Evolutionary conservation across 805 yeast species (phyloP).

Genomic region (Wickerhamomyces mucosus): DNA sequence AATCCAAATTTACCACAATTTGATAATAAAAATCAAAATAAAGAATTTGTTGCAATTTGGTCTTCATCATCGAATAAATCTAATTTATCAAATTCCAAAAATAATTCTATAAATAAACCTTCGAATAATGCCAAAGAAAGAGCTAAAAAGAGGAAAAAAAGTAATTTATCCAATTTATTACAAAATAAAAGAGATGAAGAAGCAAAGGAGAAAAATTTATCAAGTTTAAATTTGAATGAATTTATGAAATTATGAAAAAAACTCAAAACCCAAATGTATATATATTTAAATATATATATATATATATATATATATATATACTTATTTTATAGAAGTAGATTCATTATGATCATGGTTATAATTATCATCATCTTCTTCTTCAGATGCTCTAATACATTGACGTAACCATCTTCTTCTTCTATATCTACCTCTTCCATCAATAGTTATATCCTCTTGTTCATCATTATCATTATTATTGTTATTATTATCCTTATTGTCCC

Average conservation of each 20-base stretch:
- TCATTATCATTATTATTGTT: no score
- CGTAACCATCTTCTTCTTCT: conserved; percentile 67
- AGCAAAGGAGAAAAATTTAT: conserved; percentile 21
- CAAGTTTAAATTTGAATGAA: conserved; percentile 37
- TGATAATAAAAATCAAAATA: no score
- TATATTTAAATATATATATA: background rate
- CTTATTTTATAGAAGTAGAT: background rate
- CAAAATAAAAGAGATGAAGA: conserved; percentile 31
- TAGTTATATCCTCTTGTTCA: no score
- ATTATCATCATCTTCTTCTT: conserved; percentile 3
- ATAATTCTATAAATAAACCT: conserved; percentile 6
- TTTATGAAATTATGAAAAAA: conserved; percentile 28
- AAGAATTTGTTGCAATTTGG: background rate
- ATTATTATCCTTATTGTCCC: no score
- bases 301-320: background rate
- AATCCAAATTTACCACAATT: background rate
- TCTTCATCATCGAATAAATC: background rate
- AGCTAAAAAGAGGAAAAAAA: conserved; percentile 38
- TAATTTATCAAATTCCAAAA: background rate
- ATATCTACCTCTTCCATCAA: conserved; percentile 24
- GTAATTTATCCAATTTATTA: conserved; percentile 32
- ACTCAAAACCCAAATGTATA: background rate
- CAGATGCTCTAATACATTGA: conserved; percentile 20
- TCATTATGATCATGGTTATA: background rate
- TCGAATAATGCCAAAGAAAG: conserved; percentile 25